Evolutionary conservation across 192 early-diverging fungal genomes (phyloP), one percentile per base, ranked within the genome.

Genomic region (Coemansia sp.): DNA sequence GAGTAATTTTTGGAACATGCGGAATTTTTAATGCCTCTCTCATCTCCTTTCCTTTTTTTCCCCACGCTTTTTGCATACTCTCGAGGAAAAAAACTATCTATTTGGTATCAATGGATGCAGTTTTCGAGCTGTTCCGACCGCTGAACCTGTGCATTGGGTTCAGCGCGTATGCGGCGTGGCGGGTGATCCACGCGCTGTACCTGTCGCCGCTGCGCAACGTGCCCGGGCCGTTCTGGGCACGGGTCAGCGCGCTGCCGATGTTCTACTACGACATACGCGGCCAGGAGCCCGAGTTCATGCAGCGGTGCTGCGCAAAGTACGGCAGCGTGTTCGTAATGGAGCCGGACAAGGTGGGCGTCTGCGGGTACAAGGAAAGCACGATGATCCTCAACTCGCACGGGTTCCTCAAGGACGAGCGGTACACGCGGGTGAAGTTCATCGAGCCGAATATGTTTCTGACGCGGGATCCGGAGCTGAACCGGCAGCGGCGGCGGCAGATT

Each of bases 401-500:
- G 16, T 81, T 74, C 44, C 5, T 44, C 8, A 81, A 81, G 64
- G 66, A 69, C 51, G 5, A 32, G 10, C 23, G 28, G 12, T 81
- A 81, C 43, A 50, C 51, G 2, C 59, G 54, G 9, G 58, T 77
- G 5, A 68, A 71, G 23, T 57, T 76, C 22, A 52, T 68, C 27
- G 64, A 70, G 24, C 62, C 62, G 16, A 75, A 76, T 35, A 50
- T 60, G 58, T 72, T 81, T 38, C 33, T 69, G 35, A 76, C 79
- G 0, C 38, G 65, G 10, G 73, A 76, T 22, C 79, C 79, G 1
- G 67, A 58, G 40, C 62, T 73, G 2, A 65, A 64, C 52, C 47
- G 50, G 21, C 58, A 58, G 42, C 55, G 80, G 4, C 46, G 67
- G 18, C 40, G 73, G 4, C 73, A 77, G 51, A 62, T 81, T 19